These are phyloP conservation scores for Pinus taeda DNA, from an alignment of 75 land plant species.

Conservation along the genomic window DNA sequence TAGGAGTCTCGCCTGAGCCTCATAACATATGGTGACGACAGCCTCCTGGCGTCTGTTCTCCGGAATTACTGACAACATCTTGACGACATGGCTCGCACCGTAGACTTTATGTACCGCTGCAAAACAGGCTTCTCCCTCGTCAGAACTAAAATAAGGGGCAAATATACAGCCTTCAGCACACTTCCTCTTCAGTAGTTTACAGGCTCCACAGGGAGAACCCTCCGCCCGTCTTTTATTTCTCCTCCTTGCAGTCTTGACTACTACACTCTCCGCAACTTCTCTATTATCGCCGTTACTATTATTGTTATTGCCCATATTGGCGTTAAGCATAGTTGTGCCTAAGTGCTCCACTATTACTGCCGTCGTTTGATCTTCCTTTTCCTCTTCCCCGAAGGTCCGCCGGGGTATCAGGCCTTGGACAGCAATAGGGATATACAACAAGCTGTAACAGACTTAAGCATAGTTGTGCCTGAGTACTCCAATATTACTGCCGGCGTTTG, in stretches of 20 bases:
- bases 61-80: constrained; percentile 60
- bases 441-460: too few relatives aligned
- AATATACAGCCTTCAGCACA: constrained; percentile 70
- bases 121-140: constrained; percentile 67
- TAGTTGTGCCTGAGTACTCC: too few relatives aligned
- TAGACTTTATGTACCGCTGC: constrained; percentile 70
- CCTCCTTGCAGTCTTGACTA: neutral
- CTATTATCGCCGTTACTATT: neutral
- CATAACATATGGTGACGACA: constrained; percentile 65
- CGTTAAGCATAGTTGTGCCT: too few relatives aligned
- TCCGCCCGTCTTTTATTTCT: neutral
- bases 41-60: constrained; percentile 49
- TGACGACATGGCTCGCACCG: constrained; percentile 71
- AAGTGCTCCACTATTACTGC: too few relatives aligned
- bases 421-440: too few relatives aligned
- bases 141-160: constrained; percentile 69
- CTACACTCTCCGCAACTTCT: neutral
- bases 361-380: too few relatives aligned
- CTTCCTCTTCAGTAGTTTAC: constrained; percentile 72
- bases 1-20: constrained; percentile 69
- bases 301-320: too few relatives aligned
- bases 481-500: too few relatives aligned
- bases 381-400: too few relatives aligned
- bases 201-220: constrained; percentile 62
- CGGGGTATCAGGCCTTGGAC: too few relatives aligned